These are phyloP conservation scores for Akebia trifoliata DNA, from an alignment of 164 flowering plant species.

Conservation along the genomic window DNA sequence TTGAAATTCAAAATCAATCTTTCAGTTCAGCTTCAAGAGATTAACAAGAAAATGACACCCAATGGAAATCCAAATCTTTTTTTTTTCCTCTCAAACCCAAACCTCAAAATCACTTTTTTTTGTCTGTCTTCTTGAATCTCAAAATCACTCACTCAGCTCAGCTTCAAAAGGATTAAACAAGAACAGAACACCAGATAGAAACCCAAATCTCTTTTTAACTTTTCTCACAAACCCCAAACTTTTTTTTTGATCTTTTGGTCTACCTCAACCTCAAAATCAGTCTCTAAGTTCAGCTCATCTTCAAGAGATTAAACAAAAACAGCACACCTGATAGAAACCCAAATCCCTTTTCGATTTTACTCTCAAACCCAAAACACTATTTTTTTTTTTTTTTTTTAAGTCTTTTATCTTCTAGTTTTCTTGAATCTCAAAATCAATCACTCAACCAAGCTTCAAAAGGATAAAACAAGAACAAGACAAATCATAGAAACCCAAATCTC, in stretches of 20 bases:
- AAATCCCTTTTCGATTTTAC: not conserved
- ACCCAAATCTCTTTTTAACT: too few relatives aligned
- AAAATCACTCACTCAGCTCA: constrained; percentile 1
- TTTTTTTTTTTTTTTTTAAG: too few relatives aligned
- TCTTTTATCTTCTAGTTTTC: too few relatives aligned
- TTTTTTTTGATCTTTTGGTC: too few relatives aligned
- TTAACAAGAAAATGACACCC: not conserved
- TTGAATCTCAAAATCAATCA: not conserved
- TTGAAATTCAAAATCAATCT: too few relatives aligned
- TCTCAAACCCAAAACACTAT: not conserved
- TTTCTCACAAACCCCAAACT: too few relatives aligned
- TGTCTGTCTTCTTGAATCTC: too few relatives aligned
- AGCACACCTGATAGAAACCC: not conserved
- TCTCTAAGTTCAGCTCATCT: too few relatives aligned
- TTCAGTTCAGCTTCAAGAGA: too few relatives aligned
- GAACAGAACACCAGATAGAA: not conserved
- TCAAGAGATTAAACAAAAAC: too few relatives aligned
- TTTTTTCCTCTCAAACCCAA: not conserved
- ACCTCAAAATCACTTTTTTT: not conserved
- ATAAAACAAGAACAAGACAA: not conserved
- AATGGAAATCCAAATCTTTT: not conserved
- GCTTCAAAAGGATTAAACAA: not conserved
- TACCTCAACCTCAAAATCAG: too few relatives aligned
- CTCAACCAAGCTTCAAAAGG: not conserved
- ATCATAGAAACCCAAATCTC: not conserved